A percentile compares a stretch with the other conserved stretches of the same genome.
phyloP scores from a whole-genome alignment of 148 eudicot genomes.

The Suaeda aralocaspica region DNA sequence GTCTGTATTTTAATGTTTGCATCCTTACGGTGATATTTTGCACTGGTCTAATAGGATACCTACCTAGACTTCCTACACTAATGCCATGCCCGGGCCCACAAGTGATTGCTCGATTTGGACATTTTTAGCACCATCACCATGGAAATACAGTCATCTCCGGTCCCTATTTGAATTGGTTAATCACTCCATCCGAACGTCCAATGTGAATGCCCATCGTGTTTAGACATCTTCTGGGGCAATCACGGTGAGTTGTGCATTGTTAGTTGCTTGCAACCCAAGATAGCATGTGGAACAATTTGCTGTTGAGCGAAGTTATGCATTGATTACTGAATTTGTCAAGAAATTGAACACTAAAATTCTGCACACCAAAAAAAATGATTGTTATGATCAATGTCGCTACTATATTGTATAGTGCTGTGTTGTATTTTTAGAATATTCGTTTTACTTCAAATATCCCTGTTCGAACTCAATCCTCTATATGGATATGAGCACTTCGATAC shows the following conservation, averaged over 20 bases:
- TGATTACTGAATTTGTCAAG: constrained; percentile 34
- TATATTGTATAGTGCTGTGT: no score
- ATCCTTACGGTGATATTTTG: constrained; percentile 35
- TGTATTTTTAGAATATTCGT: no score
- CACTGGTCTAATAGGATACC: constrained; percentile 34
- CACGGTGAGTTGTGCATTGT: constrained; percentile 29
- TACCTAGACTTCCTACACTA: constrained; percentile 61
- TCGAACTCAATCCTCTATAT: no score
- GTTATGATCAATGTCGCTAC: no score
- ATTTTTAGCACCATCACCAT: constrained; percentile 45
- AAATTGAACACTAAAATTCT: constrained; percentile 50
- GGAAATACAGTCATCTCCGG: constrained; percentile 69
- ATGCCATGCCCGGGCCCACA: constrained; percentile 83
- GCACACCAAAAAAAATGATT: constrained; percentile 5
- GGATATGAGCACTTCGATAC: no score
- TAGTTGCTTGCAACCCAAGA: constrained; percentile 36
- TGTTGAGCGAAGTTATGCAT: constrained; percentile 39
- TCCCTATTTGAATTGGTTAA: constrained; percentile 24
- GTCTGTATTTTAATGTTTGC: constrained; percentile 36
- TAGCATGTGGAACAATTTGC: constrained; percentile 53
- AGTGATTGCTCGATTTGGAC: constrained; percentile 32
- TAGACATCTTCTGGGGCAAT: constrained; percentile 38
- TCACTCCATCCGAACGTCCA: constrained; percentile 38
- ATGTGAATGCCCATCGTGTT: constrained; percentile 72
- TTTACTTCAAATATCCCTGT: no score